Evolutionary conservation across 176 grass and related monocot genomes (phyloP), one percentile per base, ranked within the genome.

Genomic region (Poa annua): DNA sequence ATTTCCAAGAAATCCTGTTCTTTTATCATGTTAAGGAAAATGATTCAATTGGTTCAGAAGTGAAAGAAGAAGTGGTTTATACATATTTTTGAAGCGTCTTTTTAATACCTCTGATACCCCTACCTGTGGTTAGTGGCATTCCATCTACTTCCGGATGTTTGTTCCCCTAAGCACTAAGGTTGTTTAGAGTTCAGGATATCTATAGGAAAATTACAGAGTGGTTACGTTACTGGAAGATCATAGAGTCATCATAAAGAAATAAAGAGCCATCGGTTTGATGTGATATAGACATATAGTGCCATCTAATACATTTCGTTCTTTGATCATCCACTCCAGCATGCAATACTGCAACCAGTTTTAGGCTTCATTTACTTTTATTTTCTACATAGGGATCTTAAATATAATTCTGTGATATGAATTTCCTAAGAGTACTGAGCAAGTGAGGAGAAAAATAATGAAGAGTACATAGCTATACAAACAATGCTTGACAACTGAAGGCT

Each of bases 81-180:
- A 71, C 25, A 84, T 66, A 89, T 75, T 57, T 82, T 39, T 53
- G 8, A 81, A 86, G 81, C 8, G n/a, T 91, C 51, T 82, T 84
- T 50, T 75, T 29, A 55, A 85, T 68, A 80, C 44, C 19, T 87
- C 78, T 6, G 74, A 87, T 80, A 84, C 57, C 85, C 84, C 86
- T 62, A 80, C 89, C 8, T 83, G 87, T 85, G 89, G 87, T 91
- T 80, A 75, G 74, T 84, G 25, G n/a, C 45, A 57, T 60, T 69
- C 51, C 83, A 20, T 49, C 59, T 83, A 12, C n/a, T 17, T 64
- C 1, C 6, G 38, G 22, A 54, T 80, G 34, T 79, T 7, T 4
- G 44, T 45, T 78, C 17, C 54, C 12, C 33, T 51, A 48, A 47
- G 66, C 80, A 60, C 11, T 38, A 49, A 61, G 14, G 5, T 66